These are phyloP conservation scores for Blastobotrys parvus DNA, from an alignment of 805 yeast species.

Conservation along the genomic window DNA sequence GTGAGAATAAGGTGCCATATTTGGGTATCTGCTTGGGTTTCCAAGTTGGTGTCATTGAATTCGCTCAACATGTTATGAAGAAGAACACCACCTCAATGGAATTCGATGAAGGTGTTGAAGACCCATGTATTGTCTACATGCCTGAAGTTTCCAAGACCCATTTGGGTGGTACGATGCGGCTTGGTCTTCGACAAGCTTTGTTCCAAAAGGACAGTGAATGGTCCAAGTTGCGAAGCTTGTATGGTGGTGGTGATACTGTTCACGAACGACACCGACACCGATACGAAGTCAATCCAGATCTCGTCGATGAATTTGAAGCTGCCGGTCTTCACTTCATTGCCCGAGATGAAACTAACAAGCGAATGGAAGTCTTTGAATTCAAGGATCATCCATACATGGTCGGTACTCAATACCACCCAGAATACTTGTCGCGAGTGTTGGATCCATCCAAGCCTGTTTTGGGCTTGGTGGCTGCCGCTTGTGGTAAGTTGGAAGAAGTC, in stretches of 20 bases:
- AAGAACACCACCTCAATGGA: constrained; percentile 68
- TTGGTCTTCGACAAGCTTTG: constrained; percentile 85
- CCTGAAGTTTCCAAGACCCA: constrained; percentile 95
- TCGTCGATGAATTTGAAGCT: constrained; percentile 60
- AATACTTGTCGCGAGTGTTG: constrained; percentile 89
- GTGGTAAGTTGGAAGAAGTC: constrained; percentile 70
- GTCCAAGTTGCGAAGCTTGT: constrained; percentile 66
- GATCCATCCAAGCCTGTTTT: constrained; percentile 95
- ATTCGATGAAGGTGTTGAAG: constrained; percentile 56
- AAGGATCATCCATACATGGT: constrained; percentile 82
- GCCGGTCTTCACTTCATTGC: constrained; percentile 87
- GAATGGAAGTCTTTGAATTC: constrained; percentile 92
- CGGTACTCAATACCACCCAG: constrained; percentile 98
- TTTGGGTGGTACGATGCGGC: constrained; percentile 98
- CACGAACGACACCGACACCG: constrained; percentile 97
- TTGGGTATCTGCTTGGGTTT: constrained; percentile 96
- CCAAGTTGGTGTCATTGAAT: constrained; percentile 95
- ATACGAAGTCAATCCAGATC: constrained; percentile 89
- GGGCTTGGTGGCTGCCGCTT: constrained; percentile 91
- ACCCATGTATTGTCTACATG: constrained; percentile 87
- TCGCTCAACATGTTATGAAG: constrained; percentile 72
- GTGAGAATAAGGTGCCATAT: constrained; percentile 89
- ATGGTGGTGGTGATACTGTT: constrained; percentile 61
- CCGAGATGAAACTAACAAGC: constrained; percentile 77
- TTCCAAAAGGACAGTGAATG: constrained; percentile 62